Conservation (phyloP, 2,329 filamentous ascomycete species). For the Trichocomaceae sp. region DNA sequence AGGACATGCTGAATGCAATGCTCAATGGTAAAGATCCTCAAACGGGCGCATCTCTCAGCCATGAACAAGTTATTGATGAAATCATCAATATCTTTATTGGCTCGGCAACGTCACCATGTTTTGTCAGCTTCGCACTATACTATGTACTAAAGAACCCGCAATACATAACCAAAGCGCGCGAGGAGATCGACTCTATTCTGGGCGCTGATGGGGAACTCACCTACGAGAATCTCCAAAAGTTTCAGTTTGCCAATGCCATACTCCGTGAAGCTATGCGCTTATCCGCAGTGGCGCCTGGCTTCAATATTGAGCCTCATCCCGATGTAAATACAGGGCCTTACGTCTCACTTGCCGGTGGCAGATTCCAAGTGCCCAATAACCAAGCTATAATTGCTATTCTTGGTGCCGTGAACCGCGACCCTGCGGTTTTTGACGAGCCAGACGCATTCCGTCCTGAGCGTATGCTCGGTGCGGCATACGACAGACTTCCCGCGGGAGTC, state of each 20-base stretch:
- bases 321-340: slow-evolving; percentile 33
- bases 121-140: slow-evolving; percentile 60
- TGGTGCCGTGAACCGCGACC: slow-evolving; percentile 56
- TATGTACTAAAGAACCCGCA: slow-evolving; percentile 58
- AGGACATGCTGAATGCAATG: slow-evolving; percentile 57
- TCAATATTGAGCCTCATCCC: slow-evolving; percentile 50
- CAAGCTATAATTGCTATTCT: slow-evolving; percentile 50
- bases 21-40: slow-evolving; percentile 55
- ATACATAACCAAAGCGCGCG: slow-evolving; percentile 54
- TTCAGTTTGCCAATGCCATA: slow-evolving; percentile 61
- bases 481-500: slow-evolving; percentile 54
- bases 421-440: slow-evolving; percentile 58
- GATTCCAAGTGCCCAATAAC: slow-evolving; percentile 53
- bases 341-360: slow-evolving; percentile 51
- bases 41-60: slow-evolving; percentile 52
- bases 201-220: slow-evolving; percentile 48
- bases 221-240: slow-evolving; percentile 53
- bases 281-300: slow-evolving; percentile 53
- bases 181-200: slow-evolving; percentile 61
- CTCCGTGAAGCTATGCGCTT: slow-evolving; percentile 62
- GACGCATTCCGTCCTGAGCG: slow-evolving; percentile 62
- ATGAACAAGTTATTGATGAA: slow-evolving; percentile 60
- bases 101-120: slow-evolving; percentile 64
- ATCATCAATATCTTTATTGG: slow-evolving; percentile 60
- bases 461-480: slow-evolving; percentile 64